phyloP scores from a whole-genome alignment of 2,329 filamentous ascomycete species.

The Aspergillus sp. region DNA sequence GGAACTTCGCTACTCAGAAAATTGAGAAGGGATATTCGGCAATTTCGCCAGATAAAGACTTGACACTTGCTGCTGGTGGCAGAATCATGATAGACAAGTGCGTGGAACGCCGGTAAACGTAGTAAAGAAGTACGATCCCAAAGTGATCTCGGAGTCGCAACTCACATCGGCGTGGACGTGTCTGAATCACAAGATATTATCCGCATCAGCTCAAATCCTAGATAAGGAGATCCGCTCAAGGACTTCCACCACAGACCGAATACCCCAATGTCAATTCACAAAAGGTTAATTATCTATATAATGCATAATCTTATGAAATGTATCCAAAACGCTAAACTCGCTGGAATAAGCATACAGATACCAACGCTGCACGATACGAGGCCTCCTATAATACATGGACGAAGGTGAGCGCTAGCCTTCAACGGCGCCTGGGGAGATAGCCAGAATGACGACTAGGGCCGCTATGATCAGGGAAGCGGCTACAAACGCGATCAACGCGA shows the following conservation, averaged over 20 bases:
- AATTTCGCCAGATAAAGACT: too few species aligned
- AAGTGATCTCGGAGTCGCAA: too few species aligned
- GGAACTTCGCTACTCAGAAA: too few species aligned
- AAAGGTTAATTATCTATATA: neutral
- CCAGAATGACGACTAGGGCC: slow-evolving; percentile 60
- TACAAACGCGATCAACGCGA: slow-evolving; percentile 58
- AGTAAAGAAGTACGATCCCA: too few species aligned
- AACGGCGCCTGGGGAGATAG: slow-evolving; percentile 48
- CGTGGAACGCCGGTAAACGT: too few species aligned
- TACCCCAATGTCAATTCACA: neutral
- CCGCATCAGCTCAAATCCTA: neutral
- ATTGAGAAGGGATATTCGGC: too few species aligned
- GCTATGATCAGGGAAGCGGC: slow-evolving; percentile 58
- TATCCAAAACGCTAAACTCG: neutral
- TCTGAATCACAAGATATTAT: too few species aligned
- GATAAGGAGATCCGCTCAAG: too few species aligned
- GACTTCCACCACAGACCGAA: neutral
- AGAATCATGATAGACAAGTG: too few species aligned
- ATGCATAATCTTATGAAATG: neutral
- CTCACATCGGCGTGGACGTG: too few species aligned
- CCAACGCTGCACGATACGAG: neutral
- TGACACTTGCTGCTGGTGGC: too few species aligned
- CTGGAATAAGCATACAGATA: neutral
- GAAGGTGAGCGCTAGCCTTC: slow-evolving; percentile 22
- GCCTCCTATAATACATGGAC: neutral